Evolutionary conservation across 371 early-diverging fungal genomes (phyloP).

Genomic region (Phascolomyces articulosus): DNA sequence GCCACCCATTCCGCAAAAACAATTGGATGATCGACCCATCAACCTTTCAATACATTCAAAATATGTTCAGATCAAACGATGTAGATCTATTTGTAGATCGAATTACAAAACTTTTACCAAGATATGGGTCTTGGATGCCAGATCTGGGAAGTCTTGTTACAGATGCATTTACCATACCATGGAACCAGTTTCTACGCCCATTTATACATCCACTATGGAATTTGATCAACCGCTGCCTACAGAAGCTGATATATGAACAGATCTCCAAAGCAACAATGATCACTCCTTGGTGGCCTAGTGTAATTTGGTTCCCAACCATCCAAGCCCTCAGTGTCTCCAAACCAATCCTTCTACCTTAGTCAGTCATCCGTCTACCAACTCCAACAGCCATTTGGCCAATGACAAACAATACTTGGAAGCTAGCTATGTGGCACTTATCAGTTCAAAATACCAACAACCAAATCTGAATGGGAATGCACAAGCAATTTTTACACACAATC

Average conservation of each 20-base stretch:
- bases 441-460: neutral
- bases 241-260: too few relatives aligned
- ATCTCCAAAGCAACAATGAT: conserved; percentile 14
- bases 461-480: neutral
- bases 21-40: conserved; percentile 8
- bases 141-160: too few relatives aligned
- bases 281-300: conserved; percentile 20
- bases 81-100: conserved; percentile 32
- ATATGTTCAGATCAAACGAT: conserved; percentile 14
- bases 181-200: too few relatives aligned
- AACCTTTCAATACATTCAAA: conserved; percentile 13
- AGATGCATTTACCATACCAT: too few relatives aligned
- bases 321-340: conserved; percentile 5
- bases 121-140: too few relatives aligned
- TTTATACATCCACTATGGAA: too few relatives aligned
- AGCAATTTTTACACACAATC: neutral
- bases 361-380: neutral
- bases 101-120: conserved; percentile 10
- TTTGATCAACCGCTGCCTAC: too few relatives aligned
- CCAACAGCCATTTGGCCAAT: conserved; percentile 1
- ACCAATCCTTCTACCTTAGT: too few relatives aligned
- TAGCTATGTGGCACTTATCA: neutral
- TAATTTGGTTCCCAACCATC: conserved; percentile 15
- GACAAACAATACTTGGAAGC: conserved; percentile 10
- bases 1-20: conserved; percentile 10